Evolutionary conservation across 441 rosid genomes (phyloP), one percentile per base, ranked within the genome.

Genomic region (Aleurites moluccanus): DNA sequence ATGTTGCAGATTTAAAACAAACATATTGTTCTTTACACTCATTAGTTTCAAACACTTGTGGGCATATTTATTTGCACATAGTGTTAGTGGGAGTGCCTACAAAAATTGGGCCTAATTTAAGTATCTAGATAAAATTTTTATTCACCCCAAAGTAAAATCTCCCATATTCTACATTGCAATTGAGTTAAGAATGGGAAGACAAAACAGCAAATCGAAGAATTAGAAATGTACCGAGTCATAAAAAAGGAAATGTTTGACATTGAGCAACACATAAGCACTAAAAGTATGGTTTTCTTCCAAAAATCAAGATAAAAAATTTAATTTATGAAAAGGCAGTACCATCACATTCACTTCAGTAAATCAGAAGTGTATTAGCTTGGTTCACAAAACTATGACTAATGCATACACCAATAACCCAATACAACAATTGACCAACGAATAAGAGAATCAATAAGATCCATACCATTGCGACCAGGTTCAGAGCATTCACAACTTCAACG

Each of bases 361-460:
- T 65, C 57, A 55, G 20, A 57, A 38, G 40, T 30, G 33, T 15
- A 59, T 33, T 6, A 67, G 4, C 69, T 40, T 60, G 38, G 25
- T 49, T 63, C 23, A 7, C 53, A 6, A 49, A 49, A 15, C 13
- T 6, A 63, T 47, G 4, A 16, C 27, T 47, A 45, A 45, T 44
- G 8, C 8, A 47, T 62, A 62, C 21, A 49, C 61, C 45, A 21
- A 60, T 35, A 67, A 28, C 30, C 33, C 79, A 59, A 10, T 30
- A 23, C 25, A n/a, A 8, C 33, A 59, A 65, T 27, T 10, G 40
- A 44, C 64, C 65, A 69, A 62, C 30, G 13, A 25, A 10, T 45
- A 42, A 44, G 3, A 67, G 4, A 55, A 30, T 9, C 38, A 62
- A 55, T 75, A 73, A 66, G 85, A 73, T 79, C 80, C 77, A 75